These are phyloP conservation scores for Mrakia hoshinonis DNA, from an alignment of 768 basidiomycete species.

Conservation along the genomic window DNA sequence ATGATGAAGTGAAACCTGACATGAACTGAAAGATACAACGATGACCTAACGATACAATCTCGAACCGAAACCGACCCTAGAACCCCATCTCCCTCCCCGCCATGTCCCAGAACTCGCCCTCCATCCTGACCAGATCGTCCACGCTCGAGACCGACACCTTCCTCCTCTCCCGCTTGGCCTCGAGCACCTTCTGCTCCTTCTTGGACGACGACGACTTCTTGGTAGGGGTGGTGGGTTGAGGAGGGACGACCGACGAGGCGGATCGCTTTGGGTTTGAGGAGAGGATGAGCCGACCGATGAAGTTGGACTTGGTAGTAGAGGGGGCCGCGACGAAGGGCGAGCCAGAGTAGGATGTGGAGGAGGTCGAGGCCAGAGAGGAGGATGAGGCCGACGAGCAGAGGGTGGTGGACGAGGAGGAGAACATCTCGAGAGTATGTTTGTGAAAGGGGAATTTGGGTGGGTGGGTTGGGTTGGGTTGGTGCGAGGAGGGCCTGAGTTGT, in stretches of 20 bases:
- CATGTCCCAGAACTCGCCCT: neutral
- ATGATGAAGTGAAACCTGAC: too few relatives aligned
- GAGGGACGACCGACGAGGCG: neutral
- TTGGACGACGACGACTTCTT: neutral
- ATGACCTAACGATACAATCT: too few relatives aligned
- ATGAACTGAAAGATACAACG: too few relatives aligned
- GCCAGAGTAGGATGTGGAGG: neutral
- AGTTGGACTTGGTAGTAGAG: neutral
- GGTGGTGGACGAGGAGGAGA: neutral
- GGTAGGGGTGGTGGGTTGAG: neutral
- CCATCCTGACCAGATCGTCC: neutral
- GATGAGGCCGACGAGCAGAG: neutral
- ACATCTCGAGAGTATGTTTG: neutral
- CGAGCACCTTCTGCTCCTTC: neutral
- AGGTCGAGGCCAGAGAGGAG: neutral
- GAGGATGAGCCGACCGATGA: constrained; percentile 1
- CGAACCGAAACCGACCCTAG: neutral
- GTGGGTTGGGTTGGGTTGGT: neutral
- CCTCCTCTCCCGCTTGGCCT: neutral
- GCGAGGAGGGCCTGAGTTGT: neutral
- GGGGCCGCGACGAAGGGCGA: neutral
- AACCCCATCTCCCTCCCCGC: constrained; percentile 1
- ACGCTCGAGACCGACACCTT: neutral
- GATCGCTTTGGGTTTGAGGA: neutral
- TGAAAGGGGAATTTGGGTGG: neutral